Evolutionary conservation across 257 asterid genomes (phyloP).

Genomic region (Leonotis leonurus): DNA sequence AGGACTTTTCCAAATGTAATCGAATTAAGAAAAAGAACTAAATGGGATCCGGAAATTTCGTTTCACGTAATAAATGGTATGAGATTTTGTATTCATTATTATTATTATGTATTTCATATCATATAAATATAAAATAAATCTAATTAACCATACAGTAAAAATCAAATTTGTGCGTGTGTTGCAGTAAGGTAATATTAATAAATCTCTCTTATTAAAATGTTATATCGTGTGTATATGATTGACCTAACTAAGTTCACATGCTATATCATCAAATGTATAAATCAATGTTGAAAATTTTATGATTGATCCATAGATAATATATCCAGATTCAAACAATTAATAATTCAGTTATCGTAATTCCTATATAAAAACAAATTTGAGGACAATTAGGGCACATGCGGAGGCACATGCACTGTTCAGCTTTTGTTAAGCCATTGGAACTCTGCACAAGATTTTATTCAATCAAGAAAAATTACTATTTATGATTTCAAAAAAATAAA

Average conservation of each 20-base stretch:
- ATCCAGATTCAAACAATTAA: not conserved
- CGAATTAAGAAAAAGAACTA: no score
- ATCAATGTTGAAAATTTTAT: no score
- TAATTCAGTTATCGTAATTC: not conserved
- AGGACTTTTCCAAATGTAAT: no score
- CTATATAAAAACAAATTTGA: not conserved
- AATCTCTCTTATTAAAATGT: no score
- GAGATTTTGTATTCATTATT: not conserved
- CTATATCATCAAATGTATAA: not conserved
- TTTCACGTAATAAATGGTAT: not conserved
- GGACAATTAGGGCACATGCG: conserved; percentile 14
- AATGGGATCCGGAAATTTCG: not conserved
- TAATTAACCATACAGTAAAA: no score
- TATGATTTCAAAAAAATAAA: not conserved
- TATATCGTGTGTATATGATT: no score
- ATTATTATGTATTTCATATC: no score
- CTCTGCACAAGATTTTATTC: not conserved
- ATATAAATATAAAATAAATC: no score
- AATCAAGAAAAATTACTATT: no score
- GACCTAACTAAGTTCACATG: not conserved
- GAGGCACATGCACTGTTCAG: conserved; percentile 21
- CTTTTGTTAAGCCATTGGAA: conserved; percentile 13
- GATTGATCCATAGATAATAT: not conserved
- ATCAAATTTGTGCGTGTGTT: no score
- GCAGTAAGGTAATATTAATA: no score